Evolutionary conservation across 2,329 filamentous ascomycete genomes (phyloP), one percentile per base, ranked within the genome.

Genomic region (Ceratocystis diversiconidia): DNA sequence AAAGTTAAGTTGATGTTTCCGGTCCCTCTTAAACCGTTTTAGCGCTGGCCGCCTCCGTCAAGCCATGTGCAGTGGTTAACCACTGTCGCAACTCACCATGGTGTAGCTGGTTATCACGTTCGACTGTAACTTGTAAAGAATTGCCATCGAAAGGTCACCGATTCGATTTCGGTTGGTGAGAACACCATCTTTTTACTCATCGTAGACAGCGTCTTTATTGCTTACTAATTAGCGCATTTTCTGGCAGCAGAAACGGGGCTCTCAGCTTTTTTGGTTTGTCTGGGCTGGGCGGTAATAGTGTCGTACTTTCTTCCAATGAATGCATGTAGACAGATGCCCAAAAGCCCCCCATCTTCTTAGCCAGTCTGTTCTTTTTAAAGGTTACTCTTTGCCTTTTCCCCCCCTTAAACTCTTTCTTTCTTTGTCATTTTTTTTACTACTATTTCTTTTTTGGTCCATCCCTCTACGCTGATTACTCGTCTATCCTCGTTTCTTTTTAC

Each of bases 31-130:
- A 30, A 30, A 7, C 32, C 32, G 32, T 36, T 36, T 32, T 60
- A n/a, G 22, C 55, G n/a, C 3, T 1, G 28, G 0, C 12, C 5
- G 2, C 5, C n/a, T 17, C 25, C 55, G 32, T 17, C 22, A 60
- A 60, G 10, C 55, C 55, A 60, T 60, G 55, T 30, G 55, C 55
- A 60, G 55, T 50, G 46, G 46, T 50, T 4, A 50, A 50, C 46
- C 46, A 19, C 46, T 50, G 46, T 50, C 46, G 46, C 8, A 17
- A 50, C 46, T 50, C 46, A 50, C 46, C 46, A 50, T 50, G 46
- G 46, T 50, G 32, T 36, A 36, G 32, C 32, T 36, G 32, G 32
- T 36, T 36, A 36, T 36, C 32, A 36, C 32, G 32, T 36, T 36
- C 32, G 32, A 36, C 32, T 36, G 32, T 36, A 36, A 36, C 32